phyloP scores from a whole-genome alignment of 768 basidiomycete genomes.

The Termitomyces sp. region DNA sequence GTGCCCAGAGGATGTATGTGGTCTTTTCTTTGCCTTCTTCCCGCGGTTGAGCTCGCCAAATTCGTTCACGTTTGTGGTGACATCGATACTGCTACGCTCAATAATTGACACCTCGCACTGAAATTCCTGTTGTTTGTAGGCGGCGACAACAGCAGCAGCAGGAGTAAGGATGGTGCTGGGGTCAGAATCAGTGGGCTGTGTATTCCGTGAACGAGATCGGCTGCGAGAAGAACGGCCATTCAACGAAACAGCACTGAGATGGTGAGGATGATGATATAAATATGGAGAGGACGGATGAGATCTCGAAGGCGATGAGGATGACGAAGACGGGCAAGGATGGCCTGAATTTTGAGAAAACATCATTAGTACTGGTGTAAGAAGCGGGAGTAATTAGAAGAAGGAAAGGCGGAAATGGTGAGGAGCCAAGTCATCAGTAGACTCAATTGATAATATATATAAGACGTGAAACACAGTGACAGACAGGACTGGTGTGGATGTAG shows the following conservation, averaged over 20 bases:
- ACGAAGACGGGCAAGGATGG: background rate
- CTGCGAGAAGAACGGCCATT: background rate
- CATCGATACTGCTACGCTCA: background rate
- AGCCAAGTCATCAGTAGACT: background rate
- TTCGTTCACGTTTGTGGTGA: background rate
- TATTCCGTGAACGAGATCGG: background rate
- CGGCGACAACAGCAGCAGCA: slow-evolving; percentile 41
- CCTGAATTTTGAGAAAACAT: background rate
- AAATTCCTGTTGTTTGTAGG: slow-evolving; percentile 45
- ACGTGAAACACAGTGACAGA: background rate
- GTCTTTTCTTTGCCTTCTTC: slow-evolving; percentile 19
- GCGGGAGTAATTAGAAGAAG: too few species aligned
- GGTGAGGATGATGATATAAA: background rate
- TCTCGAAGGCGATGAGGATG: slow-evolving; percentile 2
- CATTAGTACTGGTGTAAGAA: background rate
- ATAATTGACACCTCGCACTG: slow-evolving; percentile 4
- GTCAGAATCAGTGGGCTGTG: background rate
- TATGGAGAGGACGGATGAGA: background rate
- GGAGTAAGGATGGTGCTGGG: slow-evolving; percentile 36
- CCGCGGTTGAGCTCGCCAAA: background rate
- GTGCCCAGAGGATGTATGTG: slow-evolving; percentile 4
- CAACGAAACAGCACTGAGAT: background rate
- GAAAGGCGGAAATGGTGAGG: background rate
- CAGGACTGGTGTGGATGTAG: background rate
- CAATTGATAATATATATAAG: background rate